Conservation (phyloP, 257 asterid genomes). For the Phtheirospermum japonicum region DNA sequence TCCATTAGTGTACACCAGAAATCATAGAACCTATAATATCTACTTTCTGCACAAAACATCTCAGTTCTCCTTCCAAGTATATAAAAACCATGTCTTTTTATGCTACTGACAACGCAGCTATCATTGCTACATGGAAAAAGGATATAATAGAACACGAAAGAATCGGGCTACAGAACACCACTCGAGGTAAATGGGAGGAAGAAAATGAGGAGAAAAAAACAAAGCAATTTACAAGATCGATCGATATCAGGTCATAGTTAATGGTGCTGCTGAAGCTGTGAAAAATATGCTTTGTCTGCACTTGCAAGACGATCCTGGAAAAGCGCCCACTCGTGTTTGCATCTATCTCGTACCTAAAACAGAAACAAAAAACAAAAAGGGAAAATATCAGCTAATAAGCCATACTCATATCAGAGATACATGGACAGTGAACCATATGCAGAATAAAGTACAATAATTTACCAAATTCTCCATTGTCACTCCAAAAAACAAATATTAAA, state of each 20-base stretch:
- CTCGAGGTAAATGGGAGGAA: slow-evolving; percentile 19
- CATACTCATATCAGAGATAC: slow-evolving; percentile 5
- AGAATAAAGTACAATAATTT: background rate
- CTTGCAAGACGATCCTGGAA: slow-evolving; percentile 89
- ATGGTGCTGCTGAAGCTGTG: slow-evolving; percentile 48
- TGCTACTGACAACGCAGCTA: slow-evolving; percentile 28
- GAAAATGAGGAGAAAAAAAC: slow-evolving; percentile 6
- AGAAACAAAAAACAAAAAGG: background rate
- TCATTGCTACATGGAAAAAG: slow-evolving; percentile 28
- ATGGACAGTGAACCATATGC: background rate
- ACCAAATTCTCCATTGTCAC: background rate
- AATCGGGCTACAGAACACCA: slow-evolving; percentile 26
- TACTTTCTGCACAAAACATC: slow-evolving; percentile 35
- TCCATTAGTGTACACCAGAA: slow-evolving; percentile 26
- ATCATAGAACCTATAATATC: slow-evolving; percentile 26
- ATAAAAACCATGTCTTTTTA: slow-evolving; percentile 12
- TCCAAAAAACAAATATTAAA: too few relatives aligned
- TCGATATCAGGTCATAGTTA: slow-evolving; percentile 17
- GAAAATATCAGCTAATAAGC: slow-evolving; percentile 16
- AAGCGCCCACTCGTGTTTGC: slow-evolving; percentile 90
- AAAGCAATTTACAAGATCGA: slow-evolving; percentile 37
- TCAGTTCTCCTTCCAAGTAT: slow-evolving; percentile 14
- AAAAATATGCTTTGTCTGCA: slow-evolving; percentile 78
- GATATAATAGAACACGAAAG: slow-evolving; percentile 23
- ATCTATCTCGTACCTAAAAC: slow-evolving; percentile 95